Evolutionary conservation across 2,329 filamentous ascomycete genomes (phyloP).

Genomic region (Beauveria asiatica): DNA sequence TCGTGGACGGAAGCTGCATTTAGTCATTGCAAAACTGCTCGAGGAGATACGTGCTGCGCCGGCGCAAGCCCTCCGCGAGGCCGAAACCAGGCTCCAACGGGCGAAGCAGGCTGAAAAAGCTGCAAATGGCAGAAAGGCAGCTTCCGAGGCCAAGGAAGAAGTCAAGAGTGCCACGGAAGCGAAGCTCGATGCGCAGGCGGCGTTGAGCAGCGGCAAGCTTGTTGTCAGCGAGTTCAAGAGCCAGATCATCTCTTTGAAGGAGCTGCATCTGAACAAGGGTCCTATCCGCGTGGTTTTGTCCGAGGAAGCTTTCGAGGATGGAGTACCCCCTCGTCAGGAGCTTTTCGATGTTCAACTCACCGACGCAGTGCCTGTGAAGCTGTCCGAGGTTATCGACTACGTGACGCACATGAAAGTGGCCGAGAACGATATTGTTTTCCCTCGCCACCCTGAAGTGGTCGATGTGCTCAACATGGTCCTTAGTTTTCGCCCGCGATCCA

Average conservation of each 20-base stretch:
- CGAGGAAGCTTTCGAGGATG: constrained; percentile 20
- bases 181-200: background rate
- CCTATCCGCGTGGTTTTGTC: constrained; percentile 27
- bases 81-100: background rate
- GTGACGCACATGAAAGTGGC: constrained; percentile 33
- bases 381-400: constrained; percentile 37
- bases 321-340: background rate
- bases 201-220: constrained; percentile 14
- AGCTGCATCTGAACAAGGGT: constrained; percentile 27
- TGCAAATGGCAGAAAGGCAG: background rate
- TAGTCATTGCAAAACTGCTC: constrained; percentile 33
- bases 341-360: constrained; percentile 34
- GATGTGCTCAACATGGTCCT: constrained; percentile 46
- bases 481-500: constrained; percentile 33
- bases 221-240: constrained; percentile 43
- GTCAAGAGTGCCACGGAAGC: background rate
- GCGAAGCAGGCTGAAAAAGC: background rate
- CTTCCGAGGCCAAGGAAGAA: background rate
- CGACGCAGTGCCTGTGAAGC: constrained; percentile 27
- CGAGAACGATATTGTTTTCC: constrained; percentile 30
- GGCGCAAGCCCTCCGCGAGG: background rate
- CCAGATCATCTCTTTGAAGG: constrained; percentile 33
- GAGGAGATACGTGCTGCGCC: constrained; percentile 22
- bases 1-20: constrained; percentile 35
- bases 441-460: constrained; percentile 39